Conservation (phyloP, 306 rosid genomes). For the Corylus heterophylla region DNA sequence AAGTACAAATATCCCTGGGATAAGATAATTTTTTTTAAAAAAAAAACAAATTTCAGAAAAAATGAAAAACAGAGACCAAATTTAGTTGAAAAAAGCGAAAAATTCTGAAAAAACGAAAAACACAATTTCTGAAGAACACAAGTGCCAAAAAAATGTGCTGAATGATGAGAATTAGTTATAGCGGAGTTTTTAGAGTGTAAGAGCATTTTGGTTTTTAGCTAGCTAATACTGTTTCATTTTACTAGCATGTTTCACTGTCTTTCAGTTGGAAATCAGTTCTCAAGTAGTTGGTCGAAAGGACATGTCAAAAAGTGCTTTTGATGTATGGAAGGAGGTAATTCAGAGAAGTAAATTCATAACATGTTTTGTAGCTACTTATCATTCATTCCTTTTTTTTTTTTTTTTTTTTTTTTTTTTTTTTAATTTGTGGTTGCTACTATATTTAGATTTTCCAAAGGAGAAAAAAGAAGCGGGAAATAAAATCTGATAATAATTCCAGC, state of each 20-base stretch:
- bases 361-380: constrained; percentile 18
- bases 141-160: not conserved
- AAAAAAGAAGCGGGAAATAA: constrained; percentile 58
- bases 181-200: too few species aligned
- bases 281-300: constrained; percentile 96
- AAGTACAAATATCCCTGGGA: too few species aligned
- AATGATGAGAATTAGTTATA: not conserved
- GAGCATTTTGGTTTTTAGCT: too few species aligned
- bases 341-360: constrained; percentile 11
- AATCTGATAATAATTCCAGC: constrained; percentile 35
- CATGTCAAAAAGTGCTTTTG: constrained; percentile 62
- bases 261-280: constrained; percentile 73
- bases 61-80: too few species aligned
- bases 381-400: constrained; percentile 4
- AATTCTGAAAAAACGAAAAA: too few species aligned
- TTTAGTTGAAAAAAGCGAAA: too few species aligned
- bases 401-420: constrained; percentile 7
- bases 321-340: constrained; percentile 88
- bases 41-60: too few species aligned
- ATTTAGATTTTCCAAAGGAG: constrained; percentile 76
- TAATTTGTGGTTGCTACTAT: constrained; percentile 25
- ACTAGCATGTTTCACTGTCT: constrained; percentile 33
- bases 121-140: too few species aligned
- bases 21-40: too few species aligned
- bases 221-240: constrained; percentile 18